phyloP scores from a whole-genome alignment of 257 asterid species.

The Verbascum thapsus region DNA sequence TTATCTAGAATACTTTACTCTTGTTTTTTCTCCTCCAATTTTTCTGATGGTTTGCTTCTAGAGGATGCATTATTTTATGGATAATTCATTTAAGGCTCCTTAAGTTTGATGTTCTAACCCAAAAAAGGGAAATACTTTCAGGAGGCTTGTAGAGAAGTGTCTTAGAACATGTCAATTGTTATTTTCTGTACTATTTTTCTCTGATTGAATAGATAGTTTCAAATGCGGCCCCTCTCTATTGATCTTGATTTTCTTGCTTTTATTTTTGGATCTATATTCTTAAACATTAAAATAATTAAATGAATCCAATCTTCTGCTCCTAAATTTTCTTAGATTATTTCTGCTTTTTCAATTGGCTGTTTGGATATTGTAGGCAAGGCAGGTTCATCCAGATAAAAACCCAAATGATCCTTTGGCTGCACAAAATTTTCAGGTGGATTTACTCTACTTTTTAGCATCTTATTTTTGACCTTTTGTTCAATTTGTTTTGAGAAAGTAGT shows the following conservation, averaged over 20 bases:
- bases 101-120: not conserved
- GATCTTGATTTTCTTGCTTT: slow-evolving; percentile 8
- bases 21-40: not conserved
- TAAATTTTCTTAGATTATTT: slow-evolving; percentile 7
- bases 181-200: not conserved
- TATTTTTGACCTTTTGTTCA: slow-evolving; percentile 18
- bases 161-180: not conserved
- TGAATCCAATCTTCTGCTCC: not conserved
- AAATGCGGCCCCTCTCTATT: slow-evolving; percentile 21
- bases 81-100: not conserved
- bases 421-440: slow-evolving; percentile 83
- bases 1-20: not conserved
- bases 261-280: slow-evolving; percentile 7
- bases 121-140: slow-evolving; percentile 5
- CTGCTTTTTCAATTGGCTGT: slow-evolving; percentile 10
- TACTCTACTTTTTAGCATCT: slow-evolving; percentile 17
- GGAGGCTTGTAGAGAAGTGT: not conserved
- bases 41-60: slow-evolving; percentile 1
- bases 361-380: slow-evolving; percentile 74
- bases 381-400: slow-evolving; percentile 99
- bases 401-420: slow-evolving; percentile 98
- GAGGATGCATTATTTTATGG: not conserved
- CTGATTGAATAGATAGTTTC: slow-evolving; percentile 9
- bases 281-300: slow-evolving; percentile 3
- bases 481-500: slow-evolving; percentile 6